These are phyloP conservation scores for Citropsis articulata DNA, from an alignment of 345 rosid species.

Conservation along the genomic window DNA sequence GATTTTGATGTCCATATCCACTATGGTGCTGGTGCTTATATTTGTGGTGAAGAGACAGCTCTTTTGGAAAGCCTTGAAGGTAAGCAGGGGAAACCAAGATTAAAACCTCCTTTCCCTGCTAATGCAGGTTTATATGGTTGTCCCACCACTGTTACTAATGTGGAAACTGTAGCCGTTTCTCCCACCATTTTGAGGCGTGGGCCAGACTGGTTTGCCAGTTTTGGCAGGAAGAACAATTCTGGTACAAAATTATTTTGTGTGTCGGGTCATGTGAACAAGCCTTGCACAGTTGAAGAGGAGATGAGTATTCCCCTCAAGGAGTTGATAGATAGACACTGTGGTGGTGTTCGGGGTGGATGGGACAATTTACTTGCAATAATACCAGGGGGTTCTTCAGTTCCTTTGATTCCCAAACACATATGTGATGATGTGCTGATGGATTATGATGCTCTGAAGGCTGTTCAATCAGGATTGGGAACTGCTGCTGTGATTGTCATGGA, in stretches of 20 bases:
- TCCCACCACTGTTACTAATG: slow-evolving; percentile 95
- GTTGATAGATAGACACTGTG: slow-evolving; percentile 90
- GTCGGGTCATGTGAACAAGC: slow-evolving; percentile 93
- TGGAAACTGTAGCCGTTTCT: slow-evolving; percentile 95
- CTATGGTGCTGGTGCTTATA: slow-evolving; percentile 97
- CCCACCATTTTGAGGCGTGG: slow-evolving; percentile 96
- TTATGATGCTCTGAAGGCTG: slow-evolving; percentile 97
- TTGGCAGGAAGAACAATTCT: slow-evolving; percentile 90
- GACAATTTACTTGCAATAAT: slow-evolving; percentile 92
- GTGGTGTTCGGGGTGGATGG: slow-evolving; percentile 98
- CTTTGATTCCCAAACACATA: slow-evolving; percentile 74
- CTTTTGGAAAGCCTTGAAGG: slow-evolving; percentile 98
- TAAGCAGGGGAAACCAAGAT: slow-evolving; percentile 93
- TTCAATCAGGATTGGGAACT: slow-evolving; percentile 85
- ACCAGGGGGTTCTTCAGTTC: slow-evolving; percentile 96
- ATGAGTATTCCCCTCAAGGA: slow-evolving; percentile 95
- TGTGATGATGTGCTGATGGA: slow-evolving; percentile 97
- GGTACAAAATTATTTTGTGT: slow-evolving; percentile 86
- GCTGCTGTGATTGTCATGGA: slow-evolving; percentile 99
- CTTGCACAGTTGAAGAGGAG: slow-evolving; percentile 96
- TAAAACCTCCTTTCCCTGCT: slow-evolving; percentile 99
- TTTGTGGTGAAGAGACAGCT: slow-evolving; percentile 98
- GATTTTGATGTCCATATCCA: slow-evolving; percentile 97
- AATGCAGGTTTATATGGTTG: slow-evolving; percentile 97
- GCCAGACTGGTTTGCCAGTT: slow-evolving; percentile 99